A percentile compares a stretch with the other conserved stretches of the same genome.
These are phyloP conservation scores for Colletotrichum scovillei DNA, from an alignment of 2,329 filamentous ascomycete genomes.

Conservation along the genomic window DNA sequence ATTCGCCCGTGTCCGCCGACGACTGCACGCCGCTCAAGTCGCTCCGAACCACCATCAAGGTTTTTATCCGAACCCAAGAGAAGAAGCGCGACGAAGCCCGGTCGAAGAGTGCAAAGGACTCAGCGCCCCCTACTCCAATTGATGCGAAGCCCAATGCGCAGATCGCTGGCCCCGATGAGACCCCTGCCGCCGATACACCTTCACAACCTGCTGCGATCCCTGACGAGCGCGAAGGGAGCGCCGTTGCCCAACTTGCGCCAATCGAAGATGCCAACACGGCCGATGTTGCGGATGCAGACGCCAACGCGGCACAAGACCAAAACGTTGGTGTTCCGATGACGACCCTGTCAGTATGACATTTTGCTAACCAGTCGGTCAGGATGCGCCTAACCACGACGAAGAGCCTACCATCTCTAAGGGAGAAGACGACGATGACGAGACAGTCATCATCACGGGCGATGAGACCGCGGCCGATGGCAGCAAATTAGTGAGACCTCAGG, in stretches of 20 bases:
- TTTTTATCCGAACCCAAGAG: conserved; percentile 90
- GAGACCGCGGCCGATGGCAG: conserved; percentile 26
- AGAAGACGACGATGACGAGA: conserved; percentile 33
- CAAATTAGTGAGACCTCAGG: conserved; percentile 8
- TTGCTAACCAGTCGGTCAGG: conserved; percentile 15
- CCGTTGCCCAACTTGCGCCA: not conserved
- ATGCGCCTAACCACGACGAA: conserved; percentile 10
- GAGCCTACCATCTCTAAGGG: conserved; percentile 22
- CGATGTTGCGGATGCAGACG: not conserved
- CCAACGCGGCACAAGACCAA: conserved; percentile 6
- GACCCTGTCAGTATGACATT: not conserved
- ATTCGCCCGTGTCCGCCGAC: conserved; percentile 85
- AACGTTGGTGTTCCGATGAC: not conserved
- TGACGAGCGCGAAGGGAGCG: not conserved
- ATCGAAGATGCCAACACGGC: not conserved
- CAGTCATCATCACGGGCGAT: conserved; percentile 29
- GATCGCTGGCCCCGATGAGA: conserved; percentile 40
- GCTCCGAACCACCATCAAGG: conserved; percentile 90
- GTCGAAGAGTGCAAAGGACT: conserved; percentile 58
- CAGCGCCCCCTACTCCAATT: conserved; percentile 53
- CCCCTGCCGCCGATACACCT: conserved; percentile 35
- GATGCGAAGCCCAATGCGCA: conserved; percentile 51
- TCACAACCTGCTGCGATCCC: not conserved
- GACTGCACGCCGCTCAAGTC: conserved; percentile 91
- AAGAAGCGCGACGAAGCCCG: conserved; percentile 83